A percentile compares a stretch with the other conserved stretches of the same genome.
Evolutionary conservation across 2,329 filamentous ascomycete species (phyloP).

Genomic region (Chrysoporthe puriensis): DNA sequence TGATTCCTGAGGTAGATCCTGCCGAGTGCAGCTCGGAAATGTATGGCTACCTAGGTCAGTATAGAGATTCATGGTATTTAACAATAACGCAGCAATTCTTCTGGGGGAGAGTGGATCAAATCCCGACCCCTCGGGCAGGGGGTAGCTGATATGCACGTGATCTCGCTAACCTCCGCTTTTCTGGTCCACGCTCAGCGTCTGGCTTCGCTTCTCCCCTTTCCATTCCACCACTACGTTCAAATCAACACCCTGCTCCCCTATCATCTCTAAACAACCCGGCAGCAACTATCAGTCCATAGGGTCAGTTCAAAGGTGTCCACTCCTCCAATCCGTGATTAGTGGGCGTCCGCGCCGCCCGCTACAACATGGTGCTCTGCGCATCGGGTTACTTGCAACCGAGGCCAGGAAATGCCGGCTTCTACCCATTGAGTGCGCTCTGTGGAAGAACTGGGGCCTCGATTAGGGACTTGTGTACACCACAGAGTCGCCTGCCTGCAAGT

Average conservation of each 20-base stretch:
- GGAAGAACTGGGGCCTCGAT: constrained; percentile 23
- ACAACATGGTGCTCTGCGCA: not conserved
- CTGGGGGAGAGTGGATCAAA: no score
- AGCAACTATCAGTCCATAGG: constrained; percentile 4
- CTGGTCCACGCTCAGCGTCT: no score
- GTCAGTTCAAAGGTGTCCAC: constrained; percentile 27
- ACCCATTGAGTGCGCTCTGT: constrained; percentile 21
- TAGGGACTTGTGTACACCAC: constrained; percentile 7
- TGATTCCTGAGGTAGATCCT: no score
- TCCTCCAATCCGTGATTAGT: constrained; percentile 13
- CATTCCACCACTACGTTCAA: not conserved
- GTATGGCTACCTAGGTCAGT: no score
- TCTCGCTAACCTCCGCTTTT: not conserved
- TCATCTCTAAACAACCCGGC: not conserved
- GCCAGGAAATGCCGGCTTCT: constrained; percentile 25
- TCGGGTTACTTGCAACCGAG: constrained; percentile 17
- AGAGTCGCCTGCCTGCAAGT: constrained; percentile 18
- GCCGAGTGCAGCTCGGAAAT: no score
- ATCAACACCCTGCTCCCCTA: not conserved
- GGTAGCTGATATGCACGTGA: no score
- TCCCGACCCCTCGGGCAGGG: no score
- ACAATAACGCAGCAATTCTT: no score
- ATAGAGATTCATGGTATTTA: no score
- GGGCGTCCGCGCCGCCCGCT: constrained; percentile 21
- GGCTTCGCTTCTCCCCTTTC: not conserved